Base-by-base conservation (phyloP, 2,329 filamentous ascomycete genomes). In the Ophiostoma populinum region DNA sequence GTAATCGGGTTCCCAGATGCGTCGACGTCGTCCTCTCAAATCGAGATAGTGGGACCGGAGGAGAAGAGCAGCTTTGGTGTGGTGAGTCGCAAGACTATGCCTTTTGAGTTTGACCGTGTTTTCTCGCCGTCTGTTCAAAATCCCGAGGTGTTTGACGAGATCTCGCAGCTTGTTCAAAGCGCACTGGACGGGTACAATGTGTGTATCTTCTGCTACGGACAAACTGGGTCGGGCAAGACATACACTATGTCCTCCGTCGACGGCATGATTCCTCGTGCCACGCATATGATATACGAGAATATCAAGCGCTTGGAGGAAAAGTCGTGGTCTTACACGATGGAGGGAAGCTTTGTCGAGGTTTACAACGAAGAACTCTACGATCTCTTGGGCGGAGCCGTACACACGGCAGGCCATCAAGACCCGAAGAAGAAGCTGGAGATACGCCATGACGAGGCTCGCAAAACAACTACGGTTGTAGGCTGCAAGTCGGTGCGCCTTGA, bases 361-460 rank as follows among this genome's bases (percentile, higher is more conserved):
- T 98, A 98, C 68, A 95, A 98, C 43, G 90, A 98, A 52, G 90
- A 92, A 42, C 67, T 98, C 43, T 85, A 94, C 51, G 90, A 98
- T 52, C 59, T 98, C 11, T 68, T 98, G 10, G 55, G 63, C 1
- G 55, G 61, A 3, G n/a, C 10, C 3, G 22, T 24, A 3, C 11
- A 31, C 7, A n/a, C 10, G 4, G 13, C 20, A 5, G 70, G 77
- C 0, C 75, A 78, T 36, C 67, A 76, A 15, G 65, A 83, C 34
- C 72, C 76, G 42, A 82, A 78, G 57, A 82, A 79, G 57, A 92
- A 82, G 57, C 77, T 87, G 33, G 82, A 92, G 47, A 87, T 94
- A 39, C 73, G 80, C 2, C 90, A 95, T 45, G 87, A 95, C 48
- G 71, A 83, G 27, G 59, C 65, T 24, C 80, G 76, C 46, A 82